Percentiles rank a stretch among this genome's conserved stretches.
phyloP scores from a whole-genome alignment of 1,284 basidiomycete genomes.

The Clitocybe nebularis region DNA sequence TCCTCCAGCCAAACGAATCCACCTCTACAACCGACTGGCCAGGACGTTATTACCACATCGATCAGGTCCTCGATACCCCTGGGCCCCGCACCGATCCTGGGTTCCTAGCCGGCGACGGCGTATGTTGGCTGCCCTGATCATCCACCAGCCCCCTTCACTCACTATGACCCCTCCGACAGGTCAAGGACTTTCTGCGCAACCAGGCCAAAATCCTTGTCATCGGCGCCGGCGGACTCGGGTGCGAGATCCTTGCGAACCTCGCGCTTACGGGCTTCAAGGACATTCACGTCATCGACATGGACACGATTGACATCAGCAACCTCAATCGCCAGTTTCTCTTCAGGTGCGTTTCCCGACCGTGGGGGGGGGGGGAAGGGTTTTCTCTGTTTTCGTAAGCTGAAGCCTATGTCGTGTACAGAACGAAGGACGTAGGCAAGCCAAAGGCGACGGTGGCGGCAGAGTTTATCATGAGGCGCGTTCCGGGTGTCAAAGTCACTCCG shows the following conservation, averaged over 20 bases:
- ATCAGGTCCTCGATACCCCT: slow-evolving; percentile 76
- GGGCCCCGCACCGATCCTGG: slow-evolving; percentile 78
- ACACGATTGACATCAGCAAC: slow-evolving; percentile 99
- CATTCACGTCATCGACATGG: slow-evolving; percentile 99
- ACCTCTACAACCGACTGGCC: slow-evolving; percentile 52
- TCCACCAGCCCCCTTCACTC: slow-evolving; percentile 1
- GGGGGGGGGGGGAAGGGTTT: too few species aligned
- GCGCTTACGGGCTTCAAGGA: slow-evolving; percentile 94
- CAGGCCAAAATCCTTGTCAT: slow-evolving; percentile 95
- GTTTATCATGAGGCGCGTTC: slow-evolving; percentile 93
- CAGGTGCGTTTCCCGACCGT: slow-evolving; percentile 61
- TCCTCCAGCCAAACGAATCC: slow-evolving; percentile 5
- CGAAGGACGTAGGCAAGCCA: slow-evolving; percentile 88
- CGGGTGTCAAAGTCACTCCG: slow-evolving; percentile 93
- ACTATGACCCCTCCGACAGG: slow-evolving; percentile 43
- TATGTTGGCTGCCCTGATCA: slow-evolving; percentile 30
- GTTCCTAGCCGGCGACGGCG: slow-evolving; percentile 72
- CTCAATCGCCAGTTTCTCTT: slow-evolving; percentile 98
- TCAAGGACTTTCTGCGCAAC: slow-evolving; percentile 83
- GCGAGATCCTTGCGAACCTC: slow-evolving; percentile 92
- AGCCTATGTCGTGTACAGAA: slow-evolving; percentile 57
- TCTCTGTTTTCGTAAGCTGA: too few species aligned
- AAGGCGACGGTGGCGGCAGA: slow-evolving; percentile 95
- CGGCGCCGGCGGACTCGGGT: slow-evolving; percentile 92
- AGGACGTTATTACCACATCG: slow-evolving; percentile 72